Base-by-base conservation (phyloP, 2,329 filamentous ascomycete species). In the Sporothrix protearum region DNA sequence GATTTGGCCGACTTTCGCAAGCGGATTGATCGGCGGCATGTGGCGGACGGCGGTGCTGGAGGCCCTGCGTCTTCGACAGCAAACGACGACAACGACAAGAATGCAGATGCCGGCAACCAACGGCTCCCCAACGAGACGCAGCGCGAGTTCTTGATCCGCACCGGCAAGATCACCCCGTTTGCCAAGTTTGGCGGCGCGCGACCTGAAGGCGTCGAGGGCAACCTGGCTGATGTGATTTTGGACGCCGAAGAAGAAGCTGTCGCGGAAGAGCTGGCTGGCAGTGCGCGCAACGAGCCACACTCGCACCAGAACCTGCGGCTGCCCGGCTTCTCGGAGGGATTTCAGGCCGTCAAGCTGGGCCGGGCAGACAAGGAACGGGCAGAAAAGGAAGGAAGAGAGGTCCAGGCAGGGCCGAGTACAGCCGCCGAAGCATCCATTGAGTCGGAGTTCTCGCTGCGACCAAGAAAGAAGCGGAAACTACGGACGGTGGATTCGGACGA, bases 151-250 rank as follows among this genome's bases (percentile, higher is more conserved):
- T 86, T 99, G 63, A 96, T 99, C 66, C 89, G 96, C 36, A 99
- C 95, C 0, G 96, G 96, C 73, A 98, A 98, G 81, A 98, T 99
- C 76, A 99, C 96, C 0, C 96, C 96, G 0, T 99, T 99, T 77
- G 92, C 94, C 8, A 92, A 91, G 74, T 87, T 97, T 76, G 89
- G 89, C 33, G 85, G 88, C 16, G 85, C 87, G n/a, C 82, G 89
- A 1, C 85, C 85, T 3, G 83, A 87, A 36, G 88, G 86, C 2
- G 85, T 89, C 2, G 85, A 90, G 59, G 91, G 91, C 1, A 90
- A 90, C 73, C 83, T 97, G 19, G 91, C 91, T 12, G 90, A 94
- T 77, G 91, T 90, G 1, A 86, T 97, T 72, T 83, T 94, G 16
- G 92, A 96, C 78, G 93, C 92, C 0, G 94, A 97, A 78, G 91